phyloP scores from a whole-genome alignment of 2,329 filamentous ascomycete genomes.

The Laburnicola sp. region DNA sequence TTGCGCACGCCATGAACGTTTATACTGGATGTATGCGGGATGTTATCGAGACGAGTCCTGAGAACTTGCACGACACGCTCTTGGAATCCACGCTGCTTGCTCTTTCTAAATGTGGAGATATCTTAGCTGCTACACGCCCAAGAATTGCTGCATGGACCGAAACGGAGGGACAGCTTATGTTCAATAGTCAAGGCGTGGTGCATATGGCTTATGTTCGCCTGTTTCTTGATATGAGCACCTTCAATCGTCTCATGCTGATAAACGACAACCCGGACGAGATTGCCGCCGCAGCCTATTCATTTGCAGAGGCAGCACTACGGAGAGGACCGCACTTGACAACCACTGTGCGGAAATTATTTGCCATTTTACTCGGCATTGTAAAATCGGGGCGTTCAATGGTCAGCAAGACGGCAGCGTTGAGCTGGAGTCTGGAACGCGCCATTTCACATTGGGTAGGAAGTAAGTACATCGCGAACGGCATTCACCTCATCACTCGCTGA shows the following conservation, averaged over 20 bases:
- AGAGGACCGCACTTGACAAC: constrained; percentile 30
- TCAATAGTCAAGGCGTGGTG: constrained; percentile 41
- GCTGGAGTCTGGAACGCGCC: constrained; percentile 42
- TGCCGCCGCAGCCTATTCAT: constrained; percentile 24
- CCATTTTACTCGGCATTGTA: constrained; percentile 32
- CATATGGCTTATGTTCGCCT: constrained; percentile 39
- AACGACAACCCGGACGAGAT: constrained; percentile 31
- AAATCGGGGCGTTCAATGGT: constrained; percentile 32
- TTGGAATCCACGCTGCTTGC: constrained; percentile 29
- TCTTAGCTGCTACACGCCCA: constrained; percentile 8
- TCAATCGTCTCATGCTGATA: constrained; percentile 38
- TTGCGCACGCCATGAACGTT: constrained; percentile 44
- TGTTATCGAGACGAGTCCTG: constrained; percentile 25
- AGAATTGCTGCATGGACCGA: constrained; percentile 20
- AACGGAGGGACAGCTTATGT: constrained; percentile 37
- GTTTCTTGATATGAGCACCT: constrained; percentile 30
- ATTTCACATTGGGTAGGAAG: constrained; percentile 39
- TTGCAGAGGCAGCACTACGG: constrained; percentile 26
- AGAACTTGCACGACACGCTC: constrained; percentile 10
- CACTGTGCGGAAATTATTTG: constrained; percentile 33
- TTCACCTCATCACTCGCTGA: constrained; percentile 2
- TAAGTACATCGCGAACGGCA: constrained; percentile 6
- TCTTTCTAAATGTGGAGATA: constrained; percentile 30
- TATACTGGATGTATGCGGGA: constrained; percentile 43
- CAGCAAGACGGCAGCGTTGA: constrained; percentile 39